Conservation (phyloP, 129 eudicot genomes). For the Chrysanthemum makinoi region DNA sequence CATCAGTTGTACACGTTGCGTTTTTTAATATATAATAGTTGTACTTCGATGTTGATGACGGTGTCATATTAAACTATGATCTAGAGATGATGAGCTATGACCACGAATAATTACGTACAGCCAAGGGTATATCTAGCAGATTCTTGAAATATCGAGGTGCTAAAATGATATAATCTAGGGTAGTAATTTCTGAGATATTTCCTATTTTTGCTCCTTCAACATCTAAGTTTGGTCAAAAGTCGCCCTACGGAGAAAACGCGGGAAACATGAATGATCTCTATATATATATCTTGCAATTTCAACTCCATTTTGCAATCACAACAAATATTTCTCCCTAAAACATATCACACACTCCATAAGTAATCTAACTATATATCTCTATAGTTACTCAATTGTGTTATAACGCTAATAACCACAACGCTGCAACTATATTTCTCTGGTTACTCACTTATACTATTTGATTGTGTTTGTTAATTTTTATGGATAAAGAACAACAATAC, state of each 20-base stretch:
- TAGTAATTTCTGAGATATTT: slow-evolving; percentile 24
- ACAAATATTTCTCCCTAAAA: background rate
- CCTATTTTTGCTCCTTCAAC: slow-evolving; percentile 11
- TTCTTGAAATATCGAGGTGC: slow-evolving; percentile 1
- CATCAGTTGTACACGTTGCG: background rate
- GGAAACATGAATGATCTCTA: background rate
- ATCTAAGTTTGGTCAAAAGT: slow-evolving; percentile 9
- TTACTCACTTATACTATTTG: background rate
- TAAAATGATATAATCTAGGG: background rate
- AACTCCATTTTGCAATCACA: background rate
- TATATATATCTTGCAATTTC: background rate
- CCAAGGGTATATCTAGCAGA: background rate
- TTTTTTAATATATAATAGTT: background rate
- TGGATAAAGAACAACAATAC: slow-evolving; percentile 45
- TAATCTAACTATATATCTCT: no score
- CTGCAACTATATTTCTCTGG: no score
- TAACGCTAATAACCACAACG: no score
- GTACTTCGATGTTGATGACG: slow-evolving; percentile 18
- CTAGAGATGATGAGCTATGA: background rate
- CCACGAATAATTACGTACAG: background rate
- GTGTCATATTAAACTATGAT: background rate
- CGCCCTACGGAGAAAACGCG: slow-evolving; percentile 26
- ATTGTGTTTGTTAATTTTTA: slow-evolving; percentile 5
- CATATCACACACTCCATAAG: background rate
- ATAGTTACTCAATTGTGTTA: background rate